phyloP scores from a whole-genome alignment of 768 basidiomycete species.

The Naganishia vishniacii region DNA sequence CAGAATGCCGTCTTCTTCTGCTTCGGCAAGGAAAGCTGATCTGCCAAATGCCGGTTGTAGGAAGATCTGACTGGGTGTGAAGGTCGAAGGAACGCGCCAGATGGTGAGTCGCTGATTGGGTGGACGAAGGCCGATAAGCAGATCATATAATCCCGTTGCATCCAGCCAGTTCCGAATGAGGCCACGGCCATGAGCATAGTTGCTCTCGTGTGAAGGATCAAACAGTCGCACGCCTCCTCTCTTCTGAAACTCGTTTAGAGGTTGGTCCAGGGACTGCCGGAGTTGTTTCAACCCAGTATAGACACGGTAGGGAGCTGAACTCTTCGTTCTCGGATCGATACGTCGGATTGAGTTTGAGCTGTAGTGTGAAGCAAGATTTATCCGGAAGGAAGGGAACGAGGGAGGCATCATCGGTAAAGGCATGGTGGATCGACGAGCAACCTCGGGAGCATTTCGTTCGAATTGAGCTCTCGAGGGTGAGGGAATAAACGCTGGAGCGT shows the following conservation, averaged over 20 bases:
- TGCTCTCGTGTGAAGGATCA: constrained; percentile 16
- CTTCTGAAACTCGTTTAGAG: constrained; percentile 10
- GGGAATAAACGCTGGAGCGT: background rate
- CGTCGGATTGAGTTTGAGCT: constrained; percentile 8
- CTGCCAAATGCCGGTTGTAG: constrained; percentile 17
- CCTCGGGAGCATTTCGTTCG: background rate
- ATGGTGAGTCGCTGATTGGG: constrained; percentile 13
- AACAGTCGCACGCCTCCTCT: constrained; percentile 12
- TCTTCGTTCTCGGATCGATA: background rate
- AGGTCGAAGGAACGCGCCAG: constrained; percentile 17
- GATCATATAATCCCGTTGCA: background rate
- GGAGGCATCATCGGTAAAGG: constrained; percentile 14
- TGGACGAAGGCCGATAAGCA: constrained; percentile 9
- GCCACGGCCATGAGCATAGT: constrained; percentile 9
- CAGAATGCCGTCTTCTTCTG: background rate
- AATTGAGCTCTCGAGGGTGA: constrained; percentile 4
- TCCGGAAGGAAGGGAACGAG: constrained; percentile 12
- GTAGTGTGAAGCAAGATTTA: constrained; percentile 8
- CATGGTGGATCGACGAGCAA: constrained; percentile 7
- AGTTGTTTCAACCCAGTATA: constrained; percentile 13
- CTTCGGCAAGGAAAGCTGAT: constrained; percentile 8
- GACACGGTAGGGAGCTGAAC: background rate
- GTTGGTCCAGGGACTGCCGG: background rate
- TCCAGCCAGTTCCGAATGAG: constrained; percentile 10
- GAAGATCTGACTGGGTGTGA: constrained; percentile 16